These are phyloP conservation scores for Achlya hypogyna DNA, from an alignment of 352 stramenopile species.

Conservation along the genomic window DNA sequence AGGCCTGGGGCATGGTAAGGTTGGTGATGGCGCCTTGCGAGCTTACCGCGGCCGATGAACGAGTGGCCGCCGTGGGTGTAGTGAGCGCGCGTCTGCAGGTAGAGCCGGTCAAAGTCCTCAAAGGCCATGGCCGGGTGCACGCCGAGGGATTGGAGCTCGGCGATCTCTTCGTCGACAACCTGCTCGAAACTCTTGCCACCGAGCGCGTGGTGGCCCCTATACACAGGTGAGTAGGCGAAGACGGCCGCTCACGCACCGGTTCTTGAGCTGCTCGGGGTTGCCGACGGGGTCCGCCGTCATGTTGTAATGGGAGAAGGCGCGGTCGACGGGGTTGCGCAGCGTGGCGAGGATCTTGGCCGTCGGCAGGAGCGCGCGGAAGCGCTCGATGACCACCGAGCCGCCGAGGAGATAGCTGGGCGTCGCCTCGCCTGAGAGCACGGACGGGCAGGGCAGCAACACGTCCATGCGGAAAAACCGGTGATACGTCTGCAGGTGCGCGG, in stretches of 20 bases:
- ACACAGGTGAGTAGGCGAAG: background rate
- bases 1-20: constrained; percentile 69
- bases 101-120: constrained; percentile 53
- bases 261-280: constrained; percentile 63
- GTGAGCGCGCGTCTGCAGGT: constrained; percentile 34
- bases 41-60: constrained; percentile 43
- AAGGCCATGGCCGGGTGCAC: constrained; percentile 69
- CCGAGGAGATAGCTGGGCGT: constrained; percentile 89
- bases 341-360: constrained; percentile 78
- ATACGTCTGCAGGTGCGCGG: constrained; percentile 62
- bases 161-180: constrained; percentile 61
- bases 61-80: constrained; percentile 73
- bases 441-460: constrained; percentile 77
- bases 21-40: background rate
- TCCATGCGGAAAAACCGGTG: constrained; percentile 80
- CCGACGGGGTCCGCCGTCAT: constrained; percentile 76
- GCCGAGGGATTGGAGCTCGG: constrained; percentile 43
- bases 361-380: constrained; percentile 67
- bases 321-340: constrained; percentile 72
- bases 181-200: constrained; percentile 55
- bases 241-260: constrained; percentile 26
- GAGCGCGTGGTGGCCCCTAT: constrained; percentile 50
- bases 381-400: constrained; percentile 54
- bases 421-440: constrained; percentile 87
- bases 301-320: constrained; percentile 84